Evolutionary conservation across 2,329 filamentous ascomycete species (phyloP), one percentile per base, ranked within the genome.

Genomic region (Coniochaeta pulveracea): DNA sequence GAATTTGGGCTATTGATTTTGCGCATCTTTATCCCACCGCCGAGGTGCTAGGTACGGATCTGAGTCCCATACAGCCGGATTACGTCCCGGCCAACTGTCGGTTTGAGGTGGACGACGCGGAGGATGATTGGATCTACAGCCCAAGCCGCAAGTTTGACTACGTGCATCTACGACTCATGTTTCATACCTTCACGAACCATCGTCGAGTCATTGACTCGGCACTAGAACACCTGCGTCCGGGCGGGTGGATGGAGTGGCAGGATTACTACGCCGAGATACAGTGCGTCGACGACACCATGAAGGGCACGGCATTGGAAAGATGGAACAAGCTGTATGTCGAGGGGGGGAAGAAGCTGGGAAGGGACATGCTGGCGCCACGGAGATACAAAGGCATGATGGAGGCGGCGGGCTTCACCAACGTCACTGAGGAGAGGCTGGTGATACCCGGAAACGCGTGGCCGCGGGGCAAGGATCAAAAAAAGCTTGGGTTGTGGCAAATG

Each of bases 381-480:
- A 30, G 28, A 8, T 42, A 40, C 37, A 38, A 37, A 27, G 21
- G 22, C 1, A 33, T 35, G 39, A 41, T 60, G 39, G 36, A 37
- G 5, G 48, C 49, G 8, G 47, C 48, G 4, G 55, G 55, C 1
- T 57, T 55, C 27, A 42, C 47, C 4, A 43, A 55, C 19, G 44
- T 55, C 10, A 35, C 40, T 3, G 49, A 57, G 36, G 44, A 47
- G 29, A 44, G 46, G 28, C 47, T 46, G 19, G 48, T 51, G 9
- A 45, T 56, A 5, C 55, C 54, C 3, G 47, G 51, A 9, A 57
- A 52, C 19, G 43, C 50, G 4, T 61, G 57, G 56, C 48, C 57
- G 2, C 48, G 48, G 26, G 56, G 56, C 10, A 34, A 40, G 11
- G 49, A 54, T 12, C 43, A 56, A 40, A 60, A 59, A 42, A 43